Evolutionary conservation across 2,329 filamentous ascomycete species (phyloP).

Genomic region (Colletotrichum sp.): DNA sequence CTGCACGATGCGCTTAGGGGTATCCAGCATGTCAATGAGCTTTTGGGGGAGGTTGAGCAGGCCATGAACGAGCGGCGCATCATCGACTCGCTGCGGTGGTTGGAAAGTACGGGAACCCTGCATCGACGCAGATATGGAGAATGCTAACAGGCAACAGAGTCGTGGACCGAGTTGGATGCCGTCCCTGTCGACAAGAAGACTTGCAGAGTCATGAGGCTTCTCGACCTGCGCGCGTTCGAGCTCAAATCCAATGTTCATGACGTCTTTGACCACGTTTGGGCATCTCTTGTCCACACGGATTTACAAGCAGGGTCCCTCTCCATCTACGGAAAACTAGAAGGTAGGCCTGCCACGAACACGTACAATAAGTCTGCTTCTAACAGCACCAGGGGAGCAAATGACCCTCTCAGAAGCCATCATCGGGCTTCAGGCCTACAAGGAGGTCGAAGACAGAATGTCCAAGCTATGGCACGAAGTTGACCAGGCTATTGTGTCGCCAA

Average conservation of each 20-base stretch:
- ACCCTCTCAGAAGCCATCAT: slow-evolving; percentile 58
- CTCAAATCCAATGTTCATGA: slow-evolving; percentile 71
- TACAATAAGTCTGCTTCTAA: slow-evolving; percentile 21
- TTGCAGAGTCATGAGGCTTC: slow-evolving; percentile 66
- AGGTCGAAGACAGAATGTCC: slow-evolving; percentile 63
- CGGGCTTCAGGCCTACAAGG: slow-evolving; percentile 63
- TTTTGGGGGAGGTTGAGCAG: slow-evolving; percentile 66
- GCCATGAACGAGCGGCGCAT: slow-evolving; percentile 60
- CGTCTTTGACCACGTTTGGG: slow-evolving; percentile 74
- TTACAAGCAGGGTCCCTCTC: slow-evolving; percentile 56
- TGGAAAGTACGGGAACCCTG: slow-evolving; percentile 52
- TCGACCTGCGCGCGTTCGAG: slow-evolving; percentile 69
- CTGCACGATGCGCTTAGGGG: slow-evolving; percentile 54
- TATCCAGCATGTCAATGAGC: slow-evolving; percentile 62
- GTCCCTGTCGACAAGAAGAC: slow-evolving; percentile 66
- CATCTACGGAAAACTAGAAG: slow-evolving; percentile 57
- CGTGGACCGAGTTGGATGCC: slow-evolving; percentile 61
- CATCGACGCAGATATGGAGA: too few relatives aligned
- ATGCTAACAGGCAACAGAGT: slow-evolving; percentile 45
- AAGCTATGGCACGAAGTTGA: slow-evolving; percentile 69
- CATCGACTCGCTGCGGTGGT: slow-evolving; percentile 59
- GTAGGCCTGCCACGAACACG: slow-evolving; percentile 38
- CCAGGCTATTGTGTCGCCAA: slow-evolving; percentile 62
- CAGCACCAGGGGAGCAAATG: slow-evolving; percentile 52
- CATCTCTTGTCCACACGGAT: slow-evolving; percentile 68